Base-by-base conservation (phyloP, 2,329 filamentous ascomycete genomes). In the Colletotrichum sp. region DNA sequence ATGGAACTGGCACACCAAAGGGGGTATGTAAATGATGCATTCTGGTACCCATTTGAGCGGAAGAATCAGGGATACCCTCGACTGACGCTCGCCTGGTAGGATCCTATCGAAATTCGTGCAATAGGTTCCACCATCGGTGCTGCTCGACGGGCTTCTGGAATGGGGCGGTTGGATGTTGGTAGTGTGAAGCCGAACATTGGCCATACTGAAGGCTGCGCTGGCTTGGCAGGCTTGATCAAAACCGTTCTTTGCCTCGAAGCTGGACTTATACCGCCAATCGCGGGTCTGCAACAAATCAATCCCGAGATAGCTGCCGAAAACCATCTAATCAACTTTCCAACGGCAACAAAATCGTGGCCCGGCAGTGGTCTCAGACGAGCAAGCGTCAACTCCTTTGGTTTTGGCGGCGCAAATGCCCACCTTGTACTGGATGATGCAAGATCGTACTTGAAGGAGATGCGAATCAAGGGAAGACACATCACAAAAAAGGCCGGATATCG, bases 1-100 rank as follows among this genome's bases (percentile, higher is more conserved):
- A 90, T 7, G 90, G 89, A 18, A 91, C 90, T 0, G 90, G 89
- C 13, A 92, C 90, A 28, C 84, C 84, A 34, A 89, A 88, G 5
- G 90, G 91, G 8, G 89, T 69, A 60, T 43, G 58, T 61, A 26
- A 28, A 56, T 48, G 43, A 48, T 48, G 16, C 43, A 48, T 48
- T 48, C 5, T n/a, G n/a, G 43, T 48, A 48, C 9, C 43, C 43
- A 48, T 21, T 21, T 12, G 10, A 13, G 9, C 10, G 43, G 43
- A 48, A 21, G 9, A 48, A 48, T 12, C 10, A 48, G 9, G 43
- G 43, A n/a, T 48, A 21, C 6, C n/a, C n/a, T n/a, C 10, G n/a
- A 48, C 43, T 48, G n/a, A 48, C n/a, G n/a, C 43, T 48, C n/a
- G 18, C 4, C 56, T 26, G 28, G 36, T 60, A 68, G 66, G 66